phyloP scores from a whole-genome alignment of 2,329 filamentous ascomycete genomes.

The Chrysosporium keratinophilum region DNA sequence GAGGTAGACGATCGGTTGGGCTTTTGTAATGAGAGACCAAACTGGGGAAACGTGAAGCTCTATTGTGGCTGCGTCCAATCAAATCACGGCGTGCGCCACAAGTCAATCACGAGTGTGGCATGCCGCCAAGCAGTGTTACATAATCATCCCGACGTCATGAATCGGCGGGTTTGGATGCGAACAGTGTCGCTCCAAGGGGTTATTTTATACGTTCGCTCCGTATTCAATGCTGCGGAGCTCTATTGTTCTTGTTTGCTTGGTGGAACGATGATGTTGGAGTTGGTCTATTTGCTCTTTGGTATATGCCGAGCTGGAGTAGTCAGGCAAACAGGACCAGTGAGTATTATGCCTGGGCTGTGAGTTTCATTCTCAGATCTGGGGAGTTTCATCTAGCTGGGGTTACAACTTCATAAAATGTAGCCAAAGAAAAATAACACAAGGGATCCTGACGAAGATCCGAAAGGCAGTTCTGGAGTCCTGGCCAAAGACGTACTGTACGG shows the following conservation, averaged over 20 bases:
- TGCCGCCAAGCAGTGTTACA: neutral
- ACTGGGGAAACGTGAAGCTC: conserved; percentile 3
- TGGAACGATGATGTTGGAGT: neutral
- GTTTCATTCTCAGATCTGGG: no score
- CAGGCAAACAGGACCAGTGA: no score
- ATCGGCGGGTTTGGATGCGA: neutral
- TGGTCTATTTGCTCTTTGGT: neutral
- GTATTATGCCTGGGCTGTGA: no score
- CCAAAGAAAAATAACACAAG: neutral
- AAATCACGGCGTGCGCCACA: neutral
- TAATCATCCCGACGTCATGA: conserved; percentile 1
- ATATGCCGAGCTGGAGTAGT: no score
- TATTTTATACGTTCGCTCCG: no score
- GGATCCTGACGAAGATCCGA: neutral
- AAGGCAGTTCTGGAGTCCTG: neutral
- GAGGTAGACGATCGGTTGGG: neutral
- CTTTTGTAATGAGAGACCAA: conserved; percentile 1
- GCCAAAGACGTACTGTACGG: neutral
- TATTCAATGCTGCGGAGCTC: neutral
- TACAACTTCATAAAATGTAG: no score
- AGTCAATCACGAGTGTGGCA: neutral
- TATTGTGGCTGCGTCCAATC: conserved; percentile 7
- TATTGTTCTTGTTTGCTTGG: neutral
- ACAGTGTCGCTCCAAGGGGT: neutral
- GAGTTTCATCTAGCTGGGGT: no score